Conservation (phyloP, 371 early-diverging fungal genomes). For the Phascolomyces articulosus region DNA sequence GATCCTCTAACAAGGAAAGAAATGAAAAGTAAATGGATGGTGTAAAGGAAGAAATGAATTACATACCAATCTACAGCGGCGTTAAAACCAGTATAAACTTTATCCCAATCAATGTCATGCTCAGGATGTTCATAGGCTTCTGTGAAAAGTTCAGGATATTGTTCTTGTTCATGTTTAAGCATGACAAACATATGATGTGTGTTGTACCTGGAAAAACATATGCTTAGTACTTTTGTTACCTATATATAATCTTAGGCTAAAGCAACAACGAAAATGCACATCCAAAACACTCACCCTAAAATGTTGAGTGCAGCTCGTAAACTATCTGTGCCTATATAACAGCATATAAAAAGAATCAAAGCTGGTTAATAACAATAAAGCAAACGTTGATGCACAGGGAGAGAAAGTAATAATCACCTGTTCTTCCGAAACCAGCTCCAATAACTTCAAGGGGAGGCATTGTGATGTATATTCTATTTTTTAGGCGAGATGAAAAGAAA, state of each 20-base stretch:
- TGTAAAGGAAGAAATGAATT: too few species aligned
- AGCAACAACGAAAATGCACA: too few species aligned
- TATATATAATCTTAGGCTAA: not conserved
- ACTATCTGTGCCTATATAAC: too few species aligned
- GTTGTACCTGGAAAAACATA: slow-evolving; percentile 9
- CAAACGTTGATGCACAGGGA: slow-evolving; percentile 8
- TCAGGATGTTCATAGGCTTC: slow-evolving; percentile 23
- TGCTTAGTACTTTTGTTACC: not conserved
- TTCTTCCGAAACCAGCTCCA: slow-evolving; percentile 15
- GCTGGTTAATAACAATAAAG: not conserved
- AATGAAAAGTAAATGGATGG: too few species aligned
- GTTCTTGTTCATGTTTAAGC: not conserved
- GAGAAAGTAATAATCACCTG: slow-evolving; percentile 12
- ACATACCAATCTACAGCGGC: slow-evolving; percentile 11
- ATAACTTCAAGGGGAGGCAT: slow-evolving; percentile 17
- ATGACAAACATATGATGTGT: slow-evolving; percentile 20
- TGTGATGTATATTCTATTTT: too few species aligned
- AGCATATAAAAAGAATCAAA: too few species aligned
- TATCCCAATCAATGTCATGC: slow-evolving; percentile 34
- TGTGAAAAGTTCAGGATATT: slow-evolving; percentile 16
- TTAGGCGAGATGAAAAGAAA: too few species aligned
- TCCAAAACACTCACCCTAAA: too few species aligned
- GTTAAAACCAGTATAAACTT: slow-evolving; percentile 9
- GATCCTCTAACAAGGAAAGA: too few species aligned
- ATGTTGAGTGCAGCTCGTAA: too few species aligned